Conservation (phyloP, 2,329 filamentous ascomycete species). For the Xylariales sp. region DNA sequence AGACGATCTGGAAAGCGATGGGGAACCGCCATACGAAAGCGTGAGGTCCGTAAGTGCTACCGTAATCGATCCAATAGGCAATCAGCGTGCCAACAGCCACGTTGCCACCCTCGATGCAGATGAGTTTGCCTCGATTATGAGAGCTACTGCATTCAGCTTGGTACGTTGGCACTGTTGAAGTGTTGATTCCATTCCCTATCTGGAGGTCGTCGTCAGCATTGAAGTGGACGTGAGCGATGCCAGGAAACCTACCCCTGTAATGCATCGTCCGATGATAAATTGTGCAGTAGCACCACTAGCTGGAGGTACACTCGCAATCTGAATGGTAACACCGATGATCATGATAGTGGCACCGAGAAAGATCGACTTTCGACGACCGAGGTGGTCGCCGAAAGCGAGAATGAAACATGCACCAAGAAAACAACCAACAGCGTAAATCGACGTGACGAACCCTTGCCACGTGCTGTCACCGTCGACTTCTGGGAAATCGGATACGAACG, state of each 20-base stretch:
- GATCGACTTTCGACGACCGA: constrained; percentile 51
- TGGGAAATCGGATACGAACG: constrained; percentile 25
- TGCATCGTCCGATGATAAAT: constrained; percentile 43
- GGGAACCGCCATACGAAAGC: constrained; percentile 34
- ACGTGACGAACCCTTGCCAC: constrained; percentile 33
- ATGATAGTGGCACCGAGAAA: constrained; percentile 48
- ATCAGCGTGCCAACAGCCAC: constrained; percentile 39
- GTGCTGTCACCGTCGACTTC: constrained; percentile 25
- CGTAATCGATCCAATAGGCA: constrained; percentile 39
- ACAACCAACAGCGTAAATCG: constrained; percentile 38
- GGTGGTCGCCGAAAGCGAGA: constrained; percentile 43
- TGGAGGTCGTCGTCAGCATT: constrained; percentile 3
- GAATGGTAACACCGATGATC: constrained; percentile 51
- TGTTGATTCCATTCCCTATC: constrained; percentile 42
- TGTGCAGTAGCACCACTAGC: constrained; percentile 41
- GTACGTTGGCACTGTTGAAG: constrained; percentile 33
- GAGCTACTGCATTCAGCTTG: constrained; percentile 34
- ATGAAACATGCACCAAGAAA: constrained; percentile 36
- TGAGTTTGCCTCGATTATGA: constrained; percentile 55
- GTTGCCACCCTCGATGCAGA: constrained; percentile 49
- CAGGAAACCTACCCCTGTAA: constrained; percentile 39
- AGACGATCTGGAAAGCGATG: constrained; percentile 35
- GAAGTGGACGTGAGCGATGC: too few species aligned
- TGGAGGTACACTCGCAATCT: constrained; percentile 42
- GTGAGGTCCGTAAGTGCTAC: constrained; percentile 28